Evolutionary conservation across 1,284 basidiomycete genomes (phyloP), one percentile per base, ranked within the genome.

Genomic region (Bondarzewia mesenterica): DNA sequence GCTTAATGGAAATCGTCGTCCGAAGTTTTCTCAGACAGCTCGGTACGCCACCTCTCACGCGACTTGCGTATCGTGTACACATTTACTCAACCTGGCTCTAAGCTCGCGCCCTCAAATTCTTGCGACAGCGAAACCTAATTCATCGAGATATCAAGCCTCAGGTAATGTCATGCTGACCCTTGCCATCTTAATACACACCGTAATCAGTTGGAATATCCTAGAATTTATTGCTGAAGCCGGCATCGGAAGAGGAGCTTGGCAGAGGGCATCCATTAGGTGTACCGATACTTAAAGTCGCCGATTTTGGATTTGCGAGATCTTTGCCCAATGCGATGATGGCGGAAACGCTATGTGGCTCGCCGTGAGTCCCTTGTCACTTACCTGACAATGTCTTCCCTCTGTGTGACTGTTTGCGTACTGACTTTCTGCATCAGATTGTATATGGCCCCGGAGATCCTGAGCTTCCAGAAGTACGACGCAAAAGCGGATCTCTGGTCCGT

Each of bases 401-500:
- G 6, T 32, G 8, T 8, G 6, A 32, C 18, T 16, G 6, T 38
- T 15, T 5, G 5, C 5, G n/a, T 10, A 12, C 10, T 14, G 35
- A 23, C 26, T 15, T 37, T 8, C 4, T 18, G 8, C 12, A 53
- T 37, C 57, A 91, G 89, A 42, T 70, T 99, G 26, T 99, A 99
- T 69, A 99, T 99, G 95, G 95, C 96, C 0, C 95, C 95, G 0
- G 95, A 99, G 68, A 99, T 99, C 55, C 71, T 99, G 16, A 82
- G 91, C 18, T 97, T 97, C 64, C 89, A 99, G 69, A 96, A 95
- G 66, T 98, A 99, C 66, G 93, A 97, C 63, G 93, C 93, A 21
- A 97, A 94, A 63, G 95, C 92, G 1, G 95, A 99, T 62, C 74
- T 99, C 1, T 99, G 95, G 95, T 95, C 92, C 5, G 92, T 98